Percentiles rank a stretch among this genome's conserved stretches.
phyloP scores from a whole-genome alignment of 768 basidiomycete species.

The Boletus vermiculosoides region DNA sequence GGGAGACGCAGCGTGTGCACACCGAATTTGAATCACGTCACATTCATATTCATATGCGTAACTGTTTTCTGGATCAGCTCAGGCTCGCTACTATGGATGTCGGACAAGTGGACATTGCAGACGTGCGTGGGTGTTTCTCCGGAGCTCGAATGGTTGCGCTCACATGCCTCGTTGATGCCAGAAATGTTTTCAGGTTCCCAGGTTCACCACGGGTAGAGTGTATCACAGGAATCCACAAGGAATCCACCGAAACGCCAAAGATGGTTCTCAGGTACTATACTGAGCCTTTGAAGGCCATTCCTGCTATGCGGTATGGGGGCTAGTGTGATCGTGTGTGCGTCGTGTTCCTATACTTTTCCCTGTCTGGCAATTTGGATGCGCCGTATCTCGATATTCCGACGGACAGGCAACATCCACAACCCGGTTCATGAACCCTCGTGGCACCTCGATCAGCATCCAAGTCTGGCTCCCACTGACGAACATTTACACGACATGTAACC shows the following conservation, averaged over 20 bases:
- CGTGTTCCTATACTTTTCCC: neutral
- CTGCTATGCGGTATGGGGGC: neutral
- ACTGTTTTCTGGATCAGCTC: too few relatives aligned
- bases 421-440: neutral
- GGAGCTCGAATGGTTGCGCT: neutral
- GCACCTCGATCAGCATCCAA: neutral
- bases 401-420: neutral
- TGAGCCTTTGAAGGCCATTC: neutral
- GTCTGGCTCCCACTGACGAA: too few relatives aligned
- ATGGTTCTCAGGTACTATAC: neutral
- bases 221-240: neutral
- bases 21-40: too few relatives aligned
- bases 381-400: neutral
- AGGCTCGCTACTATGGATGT: too few relatives aligned
- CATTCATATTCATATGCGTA: too few relatives aligned
- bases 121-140: neutral
- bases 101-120: too few relatives aligned
- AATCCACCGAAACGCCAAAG: neutral
- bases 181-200: neutral
- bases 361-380: neutral
- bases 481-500: too few relatives aligned
- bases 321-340: neutral
- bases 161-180: slow-evolving; percentile 15
- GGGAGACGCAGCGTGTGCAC: too few relatives aligned
- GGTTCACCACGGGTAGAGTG: too few relatives aligned